Evolutionary conservation across 805 yeast species (phyloP).

Genomic region (Candida glaebosa): DNA sequence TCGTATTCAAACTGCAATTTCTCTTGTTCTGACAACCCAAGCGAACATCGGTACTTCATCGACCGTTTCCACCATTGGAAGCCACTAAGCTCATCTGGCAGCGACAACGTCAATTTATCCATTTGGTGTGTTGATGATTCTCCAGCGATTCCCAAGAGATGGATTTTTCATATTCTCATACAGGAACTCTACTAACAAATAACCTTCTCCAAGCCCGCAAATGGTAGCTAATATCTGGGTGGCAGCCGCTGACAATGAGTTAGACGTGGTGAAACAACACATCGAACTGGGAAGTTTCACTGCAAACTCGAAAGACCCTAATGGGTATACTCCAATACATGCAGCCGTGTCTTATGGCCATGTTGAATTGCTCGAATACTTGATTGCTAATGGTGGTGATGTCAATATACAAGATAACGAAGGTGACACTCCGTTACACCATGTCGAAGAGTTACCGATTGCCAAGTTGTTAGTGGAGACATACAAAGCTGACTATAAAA

Average conservation of each 20-base stretch:
- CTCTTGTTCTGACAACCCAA: constrained; percentile 56
- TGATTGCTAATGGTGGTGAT: constrained; percentile 66
- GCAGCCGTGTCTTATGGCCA: constrained; percentile 97
- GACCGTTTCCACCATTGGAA: constrained; percentile 84
- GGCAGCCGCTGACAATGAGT: constrained; percentile 85
- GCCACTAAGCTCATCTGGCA: constrained; percentile 38
- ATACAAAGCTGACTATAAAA: constrained; percentile 60
- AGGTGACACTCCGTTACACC: constrained; percentile 95
- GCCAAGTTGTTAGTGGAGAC: constrained; percentile 69
- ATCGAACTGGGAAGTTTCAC: constrained; percentile 50
- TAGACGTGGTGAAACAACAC: constrained; percentile 52
- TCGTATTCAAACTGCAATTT: constrained; percentile 57
- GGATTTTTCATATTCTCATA: too few relatives aligned
- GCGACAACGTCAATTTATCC: constrained; percentile 17
- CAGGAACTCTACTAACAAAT: too few relatives aligned
- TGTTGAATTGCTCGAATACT: constrained; percentile 55
- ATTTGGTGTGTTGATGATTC: too few relatives aligned
- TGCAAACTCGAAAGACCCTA: constrained; percentile 78
- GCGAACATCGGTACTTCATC: constrained; percentile 64
- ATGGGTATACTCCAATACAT: constrained; percentile 95
- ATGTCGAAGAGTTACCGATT: constrained; percentile 65
- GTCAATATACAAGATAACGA: constrained; percentile 80
- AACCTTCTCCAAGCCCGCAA: too few relatives aligned
- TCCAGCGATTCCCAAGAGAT: too few relatives aligned
- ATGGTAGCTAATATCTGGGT: constrained; percentile 79